A percentile compares a stretch with the other conserved stretches of the same genome.
These are phyloP conservation scores for Ascochyta lentis DNA, from an alignment of 2,329 filamentous ascomycete species.

Conservation along the genomic window DNA sequence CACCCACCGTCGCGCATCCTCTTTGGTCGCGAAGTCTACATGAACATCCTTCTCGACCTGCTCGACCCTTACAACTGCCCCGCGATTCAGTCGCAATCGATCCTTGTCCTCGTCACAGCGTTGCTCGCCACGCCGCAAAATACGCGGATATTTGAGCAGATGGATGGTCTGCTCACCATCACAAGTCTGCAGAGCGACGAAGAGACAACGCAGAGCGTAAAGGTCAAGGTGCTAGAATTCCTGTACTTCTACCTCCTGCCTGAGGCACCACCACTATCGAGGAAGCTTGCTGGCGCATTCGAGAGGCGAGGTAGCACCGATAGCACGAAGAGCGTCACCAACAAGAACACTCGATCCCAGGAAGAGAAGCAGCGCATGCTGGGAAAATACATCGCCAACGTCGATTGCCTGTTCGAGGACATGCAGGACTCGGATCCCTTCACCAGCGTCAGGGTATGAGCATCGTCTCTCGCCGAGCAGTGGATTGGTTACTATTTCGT, in stretches of 20 bases:
- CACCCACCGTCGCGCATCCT: constrained; percentile 88
- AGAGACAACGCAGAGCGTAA: constrained; percentile 84
- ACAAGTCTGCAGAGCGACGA: constrained; percentile 93
- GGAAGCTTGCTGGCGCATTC: constrained; percentile 43
- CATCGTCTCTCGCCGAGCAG: neutral
- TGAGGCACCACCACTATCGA: constrained; percentile 66
- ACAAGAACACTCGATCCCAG: constrained; percentile 63
- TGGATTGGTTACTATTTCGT: constrained; percentile 16
- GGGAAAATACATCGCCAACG: constrained; percentile 75
- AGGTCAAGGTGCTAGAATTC: constrained; percentile 95
- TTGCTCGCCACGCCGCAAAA: constrained; percentile 86
- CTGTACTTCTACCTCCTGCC: constrained; percentile 99
- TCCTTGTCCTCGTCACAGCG: constrained; percentile 88
- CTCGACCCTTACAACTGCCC: constrained; percentile 90
- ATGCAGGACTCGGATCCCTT: constrained; percentile 76
- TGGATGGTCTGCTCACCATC: constrained; percentile 89
- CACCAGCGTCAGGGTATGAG: constrained; percentile 34
- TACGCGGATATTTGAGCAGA: constrained; percentile 87
- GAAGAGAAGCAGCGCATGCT: constrained; percentile 83
- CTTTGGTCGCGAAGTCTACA: constrained; percentile 88
- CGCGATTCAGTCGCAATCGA: constrained; percentile 86
- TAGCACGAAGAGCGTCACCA: constrained; percentile 39
- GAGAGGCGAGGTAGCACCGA: constrained; percentile 41
- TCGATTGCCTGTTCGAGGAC: constrained; percentile 85
- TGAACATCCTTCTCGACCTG: constrained; percentile 95